Conservation (phyloP, 2,329 filamentous ascomycete species). For the Lasiodiplodia sp. region DNA sequence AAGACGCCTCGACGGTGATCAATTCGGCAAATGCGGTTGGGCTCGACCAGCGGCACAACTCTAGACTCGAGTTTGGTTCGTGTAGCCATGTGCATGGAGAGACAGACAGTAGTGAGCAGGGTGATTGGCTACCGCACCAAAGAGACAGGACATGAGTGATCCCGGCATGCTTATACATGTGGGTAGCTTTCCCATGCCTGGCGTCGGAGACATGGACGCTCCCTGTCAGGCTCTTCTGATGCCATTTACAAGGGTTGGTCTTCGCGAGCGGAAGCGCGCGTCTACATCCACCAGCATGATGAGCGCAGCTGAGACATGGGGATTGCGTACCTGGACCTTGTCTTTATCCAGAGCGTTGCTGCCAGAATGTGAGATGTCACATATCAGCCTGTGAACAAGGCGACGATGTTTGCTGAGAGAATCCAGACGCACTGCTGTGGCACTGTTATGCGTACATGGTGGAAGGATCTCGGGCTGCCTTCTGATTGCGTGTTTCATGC, state of each 20-base stretch:
- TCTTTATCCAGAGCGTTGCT: too few species aligned
- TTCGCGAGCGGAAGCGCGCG: neutral
- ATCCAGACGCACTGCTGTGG: neutral
- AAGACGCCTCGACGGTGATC: neutral
- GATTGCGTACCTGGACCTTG: neutral
- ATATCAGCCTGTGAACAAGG: neutral
- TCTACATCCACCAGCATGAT: neutral
- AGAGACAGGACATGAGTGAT: too few species aligned
- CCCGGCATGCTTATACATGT: neutral
- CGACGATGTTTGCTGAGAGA: neutral
- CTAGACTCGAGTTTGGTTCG: neutral
- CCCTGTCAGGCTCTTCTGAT: neutral
- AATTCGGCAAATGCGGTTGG: neutral
- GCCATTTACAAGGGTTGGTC: neutral
- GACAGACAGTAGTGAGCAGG: neutral
- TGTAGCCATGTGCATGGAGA: neutral
- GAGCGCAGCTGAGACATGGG: neutral
- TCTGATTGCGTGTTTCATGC: neutral
- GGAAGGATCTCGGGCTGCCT: neutral
- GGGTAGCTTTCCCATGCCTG: too few species aligned
- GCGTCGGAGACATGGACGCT: neutral
- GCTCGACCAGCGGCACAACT: neutral
- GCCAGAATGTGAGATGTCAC: slow-evolving; percentile 9
- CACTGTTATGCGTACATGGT: neutral
- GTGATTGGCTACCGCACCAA: slow-evolving; percentile 9